Evolutionary conservation across 805 yeast species (phyloP).

Genomic region (Suhomyces sp.): DNA sequence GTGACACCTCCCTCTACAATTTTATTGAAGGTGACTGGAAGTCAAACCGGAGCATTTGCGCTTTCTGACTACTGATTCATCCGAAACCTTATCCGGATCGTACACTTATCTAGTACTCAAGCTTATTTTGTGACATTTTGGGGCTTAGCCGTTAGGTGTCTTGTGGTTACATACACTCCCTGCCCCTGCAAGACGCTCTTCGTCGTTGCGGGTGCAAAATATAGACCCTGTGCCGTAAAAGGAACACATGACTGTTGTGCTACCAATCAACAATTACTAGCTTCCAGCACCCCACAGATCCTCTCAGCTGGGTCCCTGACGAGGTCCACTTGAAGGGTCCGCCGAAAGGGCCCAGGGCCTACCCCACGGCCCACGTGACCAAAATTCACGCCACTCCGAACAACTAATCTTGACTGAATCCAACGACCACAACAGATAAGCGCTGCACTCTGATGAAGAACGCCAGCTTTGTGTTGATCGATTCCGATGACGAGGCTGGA

Average conservation of each 20-base stretch:
- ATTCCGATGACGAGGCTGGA: slow-evolving; percentile 19
- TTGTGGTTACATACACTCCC: not conserved
- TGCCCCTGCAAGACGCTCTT: not conserved
- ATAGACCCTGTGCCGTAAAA: not conserved
- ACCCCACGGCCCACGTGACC: not conserved
- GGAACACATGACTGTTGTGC: too few relatives aligned
- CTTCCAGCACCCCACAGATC: too few relatives aligned
- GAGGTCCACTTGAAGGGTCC: not conserved
- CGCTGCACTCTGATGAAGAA: slow-evolving; percentile 7
- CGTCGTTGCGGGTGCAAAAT: not conserved
- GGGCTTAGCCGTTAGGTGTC: not conserved
- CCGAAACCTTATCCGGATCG: not conserved
- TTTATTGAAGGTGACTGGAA: not conserved
- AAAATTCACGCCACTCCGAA: not conserved
- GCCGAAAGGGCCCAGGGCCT: not conserved
- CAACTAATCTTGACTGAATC: not conserved
- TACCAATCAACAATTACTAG: too few relatives aligned
- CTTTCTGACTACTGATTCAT: not conserved
- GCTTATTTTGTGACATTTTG: not conserved
- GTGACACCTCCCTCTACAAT: not conserved
- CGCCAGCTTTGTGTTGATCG: slow-evolving; percentile 23
- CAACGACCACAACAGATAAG: slow-evolving; percentile 3
- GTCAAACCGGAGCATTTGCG: not conserved
- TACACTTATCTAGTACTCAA: not conserved
- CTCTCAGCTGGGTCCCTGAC: not conserved